These are phyloP conservation scores for Breviolum minutum DNA, from an alignment of 73 alveolate species.

Conservation along the genomic window DNA sequence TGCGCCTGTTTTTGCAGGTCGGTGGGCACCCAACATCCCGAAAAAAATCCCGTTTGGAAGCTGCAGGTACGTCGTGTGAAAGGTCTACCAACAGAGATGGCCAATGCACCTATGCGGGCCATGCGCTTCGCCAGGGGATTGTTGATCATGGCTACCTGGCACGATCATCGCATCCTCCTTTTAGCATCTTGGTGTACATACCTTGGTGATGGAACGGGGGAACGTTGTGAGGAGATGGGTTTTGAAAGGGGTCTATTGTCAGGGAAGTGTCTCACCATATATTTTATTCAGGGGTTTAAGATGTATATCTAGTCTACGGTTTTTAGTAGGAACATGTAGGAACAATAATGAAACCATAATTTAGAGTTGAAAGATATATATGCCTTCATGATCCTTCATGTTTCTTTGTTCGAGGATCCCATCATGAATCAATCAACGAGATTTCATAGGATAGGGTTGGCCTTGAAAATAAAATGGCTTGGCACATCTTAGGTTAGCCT, in stretches of 20 bases:
- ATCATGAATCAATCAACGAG: too few species aligned
- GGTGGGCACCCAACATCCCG: too few species aligned
- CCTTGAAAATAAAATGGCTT: too few species aligned
- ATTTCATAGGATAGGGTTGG: too few species aligned
- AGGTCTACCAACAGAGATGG: constrained; percentile 7
- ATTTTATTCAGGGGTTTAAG: background rate
- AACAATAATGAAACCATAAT: too few species aligned
- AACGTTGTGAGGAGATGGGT: too few species aligned
- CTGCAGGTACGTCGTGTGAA: constrained; percentile 31
- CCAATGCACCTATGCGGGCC: constrained; percentile 24
- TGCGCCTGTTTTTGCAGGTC: too few species aligned
- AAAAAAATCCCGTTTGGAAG: background rate
- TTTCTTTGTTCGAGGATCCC: too few species aligned
- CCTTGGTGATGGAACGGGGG: background rate
- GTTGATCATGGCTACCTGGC: constrained; percentile 16
- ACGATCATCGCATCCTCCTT: background rate
- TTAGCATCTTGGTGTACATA: background rate
- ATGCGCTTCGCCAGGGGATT: constrained; percentile 8
- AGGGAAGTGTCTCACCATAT: background rate
- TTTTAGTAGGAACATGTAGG: too few species aligned
- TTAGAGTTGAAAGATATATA: too few species aligned
- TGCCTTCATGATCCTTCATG: too few species aligned
- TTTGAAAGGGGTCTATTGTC: background rate
- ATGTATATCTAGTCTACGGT: background rate
- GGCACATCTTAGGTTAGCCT: too few species aligned